phyloP scores from a whole-genome alignment of 176 grass and related monocot genomes.

The Poa pratensis region DNA sequence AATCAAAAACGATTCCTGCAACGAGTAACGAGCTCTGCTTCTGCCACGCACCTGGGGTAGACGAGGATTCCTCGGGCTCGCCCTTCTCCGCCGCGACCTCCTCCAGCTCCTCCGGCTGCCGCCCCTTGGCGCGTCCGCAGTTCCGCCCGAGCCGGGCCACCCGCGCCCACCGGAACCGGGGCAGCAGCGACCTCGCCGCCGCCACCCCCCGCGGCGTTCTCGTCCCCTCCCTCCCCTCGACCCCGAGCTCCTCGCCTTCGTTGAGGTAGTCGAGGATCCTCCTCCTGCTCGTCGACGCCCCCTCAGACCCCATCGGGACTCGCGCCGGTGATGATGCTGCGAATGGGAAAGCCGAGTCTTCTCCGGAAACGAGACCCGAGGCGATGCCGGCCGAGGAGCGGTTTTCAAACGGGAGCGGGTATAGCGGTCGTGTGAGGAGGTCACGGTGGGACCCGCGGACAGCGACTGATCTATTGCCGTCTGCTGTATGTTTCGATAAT shows the following conservation, averaged over 20 bases:
- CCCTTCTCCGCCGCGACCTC: not conserved
- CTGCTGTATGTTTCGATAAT: no score
- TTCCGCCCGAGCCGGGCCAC: slow-evolving; percentile 25
- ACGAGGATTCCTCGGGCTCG: not conserved
- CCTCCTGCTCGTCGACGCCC: not conserved
- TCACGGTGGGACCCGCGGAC: slow-evolving; percentile 3
- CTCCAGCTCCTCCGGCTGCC: not conserved
- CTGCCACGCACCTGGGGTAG: slow-evolving; percentile 17
- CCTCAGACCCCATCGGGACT: not conserved
- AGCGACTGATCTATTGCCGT: not conserved
- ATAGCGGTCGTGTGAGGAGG: slow-evolving; percentile 37
- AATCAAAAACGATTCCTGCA: not conserved
- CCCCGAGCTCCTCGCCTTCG: slow-evolving; percentile 58
- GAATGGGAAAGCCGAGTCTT: not conserved
- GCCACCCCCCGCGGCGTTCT: not conserved
- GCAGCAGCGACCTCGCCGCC: slow-evolving; percentile 9
- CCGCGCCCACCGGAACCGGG: slow-evolving; percentile 50
- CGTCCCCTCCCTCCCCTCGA: not conserved
- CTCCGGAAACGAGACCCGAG: not conserved
- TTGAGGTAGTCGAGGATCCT: slow-evolving; percentile 69
- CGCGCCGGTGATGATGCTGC: not conserved
- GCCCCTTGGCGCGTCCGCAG: not conserved
- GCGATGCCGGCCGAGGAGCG: not conserved
- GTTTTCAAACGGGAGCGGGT: slow-evolving; percentile 62
- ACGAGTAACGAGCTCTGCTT: not conserved